These are phyloP conservation scores for Schizothecium vesticola DNA, from an alignment of 495 filamentous ascomycete genomes.

Conservation along the genomic window DNA sequence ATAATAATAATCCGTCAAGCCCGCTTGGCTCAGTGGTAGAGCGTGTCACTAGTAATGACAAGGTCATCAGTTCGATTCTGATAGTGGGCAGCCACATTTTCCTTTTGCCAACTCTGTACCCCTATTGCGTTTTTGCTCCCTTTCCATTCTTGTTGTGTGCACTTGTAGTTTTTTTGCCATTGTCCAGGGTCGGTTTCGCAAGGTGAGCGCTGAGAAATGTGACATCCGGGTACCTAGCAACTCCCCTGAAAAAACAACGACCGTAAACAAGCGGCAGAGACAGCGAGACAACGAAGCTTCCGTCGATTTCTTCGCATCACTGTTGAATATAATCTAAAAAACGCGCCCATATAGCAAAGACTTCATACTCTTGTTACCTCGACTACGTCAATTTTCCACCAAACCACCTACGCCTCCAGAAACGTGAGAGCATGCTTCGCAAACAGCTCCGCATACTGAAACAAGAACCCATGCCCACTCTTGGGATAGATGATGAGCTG, in stretches of 20 bases:
- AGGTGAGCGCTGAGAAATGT: not conserved
- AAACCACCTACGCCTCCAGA: slow-evolving; percentile 3
- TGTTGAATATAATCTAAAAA: not conserved
- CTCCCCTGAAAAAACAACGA: not conserved
- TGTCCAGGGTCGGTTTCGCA: no score
- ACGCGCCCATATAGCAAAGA: no score
- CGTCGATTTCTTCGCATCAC: not conserved
- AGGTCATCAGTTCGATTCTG: slow-evolving; percentile 6
- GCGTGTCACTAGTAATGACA: slow-evolving; percentile 6
- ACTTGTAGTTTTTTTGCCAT: no score
- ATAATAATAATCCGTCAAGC: not conserved
- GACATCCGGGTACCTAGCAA: not conserved
- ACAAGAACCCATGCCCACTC: slow-evolving; percentile 29
- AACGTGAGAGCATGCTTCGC: slow-evolving; percentile 17
- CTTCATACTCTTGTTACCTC: no score
- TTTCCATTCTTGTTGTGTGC: not conserved
- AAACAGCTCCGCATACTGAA: slow-evolving; percentile 26
- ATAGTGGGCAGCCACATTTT: not conserved
- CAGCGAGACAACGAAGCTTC: not conserved
- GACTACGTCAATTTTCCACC: no score
- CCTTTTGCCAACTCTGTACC: not conserved
- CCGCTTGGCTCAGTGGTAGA: slow-evolving; percentile 8
- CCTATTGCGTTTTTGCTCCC: not conserved
- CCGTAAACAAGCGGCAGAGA: not conserved
- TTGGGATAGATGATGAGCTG: slow-evolving; percentile 30